Conservation (phyloP, 257 asterid genomes). For the Solanum pimpinellifolium region DNA sequence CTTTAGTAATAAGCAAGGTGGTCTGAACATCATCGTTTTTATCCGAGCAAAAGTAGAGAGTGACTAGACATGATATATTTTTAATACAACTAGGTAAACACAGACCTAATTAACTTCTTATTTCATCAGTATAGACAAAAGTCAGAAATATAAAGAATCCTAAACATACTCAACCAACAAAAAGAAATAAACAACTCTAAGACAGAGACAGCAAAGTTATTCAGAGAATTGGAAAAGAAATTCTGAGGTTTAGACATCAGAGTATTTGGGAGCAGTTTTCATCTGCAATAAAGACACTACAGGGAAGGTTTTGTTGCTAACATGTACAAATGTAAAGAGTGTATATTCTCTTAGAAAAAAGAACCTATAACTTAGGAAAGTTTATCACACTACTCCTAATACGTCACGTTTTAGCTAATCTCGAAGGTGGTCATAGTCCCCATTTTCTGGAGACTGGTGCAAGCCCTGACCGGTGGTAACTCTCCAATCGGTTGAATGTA, state of each 20-base stretch:
- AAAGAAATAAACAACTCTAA: background rate
- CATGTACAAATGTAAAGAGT: constrained; percentile 24
- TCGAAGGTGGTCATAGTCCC: constrained; percentile 24
- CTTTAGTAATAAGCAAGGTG: background rate
- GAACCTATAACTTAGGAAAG: constrained; percentile 5
- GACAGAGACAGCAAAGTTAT: background rate
- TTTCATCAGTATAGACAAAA: background rate
- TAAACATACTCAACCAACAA: background rate
- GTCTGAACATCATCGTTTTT: background rate
- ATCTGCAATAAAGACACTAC: constrained; percentile 5
- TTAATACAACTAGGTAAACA: background rate
- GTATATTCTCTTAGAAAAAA: background rate
- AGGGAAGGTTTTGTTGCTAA: constrained; percentile 2
- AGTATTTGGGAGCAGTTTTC: background rate
- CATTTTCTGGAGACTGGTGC: constrained; percentile 42
- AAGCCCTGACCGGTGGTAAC: constrained; percentile 16
- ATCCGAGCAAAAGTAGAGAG: background rate
- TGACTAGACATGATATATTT: background rate
- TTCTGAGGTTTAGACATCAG: background rate
- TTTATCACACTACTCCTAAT: background rate
- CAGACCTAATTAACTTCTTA: background rate
- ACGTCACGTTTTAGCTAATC: constrained; percentile 4
- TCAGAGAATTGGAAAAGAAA: background rate
- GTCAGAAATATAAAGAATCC: background rate
- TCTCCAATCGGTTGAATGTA: constrained; percentile 33